Evolutionary conservation across 306 rosid species (phyloP).

Genomic region (Cyclanthera cordifolia): DNA sequence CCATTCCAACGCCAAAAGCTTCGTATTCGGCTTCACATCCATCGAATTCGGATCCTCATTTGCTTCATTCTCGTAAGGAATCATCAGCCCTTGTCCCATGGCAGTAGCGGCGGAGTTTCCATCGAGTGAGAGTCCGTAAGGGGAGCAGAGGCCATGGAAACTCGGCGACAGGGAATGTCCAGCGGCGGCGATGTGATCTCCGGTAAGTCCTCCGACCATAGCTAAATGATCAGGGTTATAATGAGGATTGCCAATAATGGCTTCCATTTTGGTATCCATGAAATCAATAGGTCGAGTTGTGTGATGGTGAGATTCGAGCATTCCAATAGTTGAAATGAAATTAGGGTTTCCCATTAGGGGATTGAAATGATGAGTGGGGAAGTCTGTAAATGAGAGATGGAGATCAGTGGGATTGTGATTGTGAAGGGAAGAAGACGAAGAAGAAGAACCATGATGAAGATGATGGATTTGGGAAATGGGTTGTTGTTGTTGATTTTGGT

Average conservation of each 20-base stretch:
- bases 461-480: constrained; percentile 22
- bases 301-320: constrained; percentile 27
- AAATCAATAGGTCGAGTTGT: constrained; percentile 43
- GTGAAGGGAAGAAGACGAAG: constrained; percentile 5
- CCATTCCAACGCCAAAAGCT: constrained; percentile 76
- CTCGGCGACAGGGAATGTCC: constrained; percentile 29
- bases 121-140: constrained; percentile 46
- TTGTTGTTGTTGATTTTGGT: background rate
- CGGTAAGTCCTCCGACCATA: constrained; percentile 29
- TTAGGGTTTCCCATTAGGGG: constrained; percentile 30
- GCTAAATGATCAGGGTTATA: constrained; percentile 34
- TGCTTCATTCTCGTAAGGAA: constrained; percentile 45
- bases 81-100: constrained; percentile 32
- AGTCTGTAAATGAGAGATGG: constrained; percentile 49
- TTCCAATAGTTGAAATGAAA: constrained; percentile 16
- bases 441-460: constrained; percentile 14
- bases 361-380: constrained; percentile 47
- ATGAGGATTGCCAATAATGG: constrained; percentile 3
- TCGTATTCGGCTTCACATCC: constrained; percentile 82
- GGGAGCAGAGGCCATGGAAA: constrained; percentile 40
- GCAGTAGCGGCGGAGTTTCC: constrained; percentile 26
- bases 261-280: constrained; percentile 54
- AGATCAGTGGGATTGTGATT: constrained; percentile 46
- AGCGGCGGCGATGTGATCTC: constrained; percentile 14
- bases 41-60: constrained; percentile 25